Evolutionary conservation across 2,329 filamentous ascomycete genomes (phyloP), one percentile per base, ranked within the genome.

Genomic region (Colletotrichum sp.): DNA sequence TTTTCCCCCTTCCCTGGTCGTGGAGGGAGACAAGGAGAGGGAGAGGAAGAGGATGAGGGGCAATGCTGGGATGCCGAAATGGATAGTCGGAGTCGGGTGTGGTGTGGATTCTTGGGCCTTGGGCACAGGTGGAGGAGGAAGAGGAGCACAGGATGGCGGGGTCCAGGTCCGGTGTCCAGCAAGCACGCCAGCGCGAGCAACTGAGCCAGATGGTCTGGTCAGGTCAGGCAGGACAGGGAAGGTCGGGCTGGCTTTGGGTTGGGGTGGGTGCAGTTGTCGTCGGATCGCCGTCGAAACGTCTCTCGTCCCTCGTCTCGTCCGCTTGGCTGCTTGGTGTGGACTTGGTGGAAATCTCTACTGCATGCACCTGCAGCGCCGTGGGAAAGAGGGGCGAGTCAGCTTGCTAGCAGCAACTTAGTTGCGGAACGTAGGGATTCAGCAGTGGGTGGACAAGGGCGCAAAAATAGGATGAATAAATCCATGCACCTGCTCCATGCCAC

Each of bases 31-130:
- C 32, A 58, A 74, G 36, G 55, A 66, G 76, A 73, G 76, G 78
- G 77, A 75, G 71, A 77, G 70, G 64, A 74, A 70, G 55, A 58
- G 18, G 72, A 76, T 70, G 78, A 71, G 62, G 55, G 73, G 62
- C 68, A 67, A 15, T 28, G 69, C 66, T 67, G 62, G 62, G 72
- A 72, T 67, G 69, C 56, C 58, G 70, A 65, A 60, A 68, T 61
- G 70, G 43, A 22, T 48, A 48, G 43, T 48, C 43, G 43, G 64
- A 65, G 66, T 69, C 66, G 66, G 66, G 60, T 73, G 48, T 66
- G 16, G 36, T 52, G 73, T 75, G 69, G 73, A 32, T 72, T 75
- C 58, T 67, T 72, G 73, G 69, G 34, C 64, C 43, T 48, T 48
- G 43, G 43, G 43, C 43, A 48, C 10, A 48, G 43, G 43, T 48